Conservation (phyloP, 768 basidiomycete genomes). For the Calocera viscosa region DNA sequence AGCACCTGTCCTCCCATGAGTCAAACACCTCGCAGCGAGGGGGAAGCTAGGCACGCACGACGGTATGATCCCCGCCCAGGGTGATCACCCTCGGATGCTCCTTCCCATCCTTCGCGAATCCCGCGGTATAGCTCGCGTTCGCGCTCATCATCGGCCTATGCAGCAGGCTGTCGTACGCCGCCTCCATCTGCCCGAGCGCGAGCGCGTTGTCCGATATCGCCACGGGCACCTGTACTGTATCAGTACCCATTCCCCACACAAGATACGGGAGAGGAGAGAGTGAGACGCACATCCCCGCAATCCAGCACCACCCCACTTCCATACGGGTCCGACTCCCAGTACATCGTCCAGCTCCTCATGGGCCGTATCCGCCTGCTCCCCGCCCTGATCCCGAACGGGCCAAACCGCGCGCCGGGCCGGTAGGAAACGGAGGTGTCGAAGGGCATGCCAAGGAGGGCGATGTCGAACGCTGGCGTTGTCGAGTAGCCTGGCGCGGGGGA, state of each 20-base stretch:
- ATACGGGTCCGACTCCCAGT: constrained; percentile 64
- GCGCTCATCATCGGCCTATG: constrained; percentile 36
- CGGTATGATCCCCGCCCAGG: constrained; percentile 82
- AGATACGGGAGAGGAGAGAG: not conserved
- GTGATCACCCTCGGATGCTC: constrained; percentile 68
- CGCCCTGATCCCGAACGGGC: constrained; percentile 71
- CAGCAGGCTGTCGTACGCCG: constrained; percentile 67
- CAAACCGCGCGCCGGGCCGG: constrained; percentile 76
- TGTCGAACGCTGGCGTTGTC: constrained; percentile 40
- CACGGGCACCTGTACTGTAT: constrained; percentile 46
- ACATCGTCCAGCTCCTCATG: constrained; percentile 50
- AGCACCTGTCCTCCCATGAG: constrained; percentile 37
- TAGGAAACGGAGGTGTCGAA: constrained; percentile 68
- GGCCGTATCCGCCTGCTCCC: constrained; percentile 60
- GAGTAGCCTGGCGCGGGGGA: constrained; percentile 13
- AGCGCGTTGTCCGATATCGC: constrained; percentile 70
- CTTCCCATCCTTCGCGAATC: constrained; percentile 42
- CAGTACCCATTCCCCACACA: not conserved
- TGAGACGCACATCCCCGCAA: constrained; percentile 59
- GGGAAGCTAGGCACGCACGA: constrained; percentile 33
- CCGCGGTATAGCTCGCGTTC: constrained; percentile 25
- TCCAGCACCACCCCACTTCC: constrained; percentile 50
- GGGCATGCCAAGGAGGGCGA: constrained; percentile 69
- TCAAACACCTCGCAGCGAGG: not conserved
- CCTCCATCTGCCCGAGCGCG: constrained; percentile 76